Evolutionary conservation across 1,139 yeast genomes (phyloP), one percentile per base, ranked within the genome.

Genomic region (Scheffersomyces segobiensis): DNA sequence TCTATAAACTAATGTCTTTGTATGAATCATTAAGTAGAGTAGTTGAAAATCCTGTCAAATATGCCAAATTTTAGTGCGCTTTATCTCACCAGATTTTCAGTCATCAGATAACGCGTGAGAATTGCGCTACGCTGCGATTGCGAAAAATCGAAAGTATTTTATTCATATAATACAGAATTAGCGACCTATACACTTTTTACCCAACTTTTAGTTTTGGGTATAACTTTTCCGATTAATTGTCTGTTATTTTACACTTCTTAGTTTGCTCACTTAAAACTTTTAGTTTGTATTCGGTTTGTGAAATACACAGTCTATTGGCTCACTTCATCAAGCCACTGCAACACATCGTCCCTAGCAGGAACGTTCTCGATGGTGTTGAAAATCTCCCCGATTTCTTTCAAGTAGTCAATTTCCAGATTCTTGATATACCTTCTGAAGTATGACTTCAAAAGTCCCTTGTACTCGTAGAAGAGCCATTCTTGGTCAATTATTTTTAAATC

Each of bases 391-490:
- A 74, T 65, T 20, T 72, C 74, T 6, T 69, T 73, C 42, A 69
- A 54, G 49, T 67, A 68, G 20, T 64, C 68, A 3, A 62, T 62
- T 20, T 63, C 57, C 22, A 63, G 62, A 54, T 63, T 63, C 56
- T 65, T 65, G 59, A 68, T 60, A 57, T 67, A 75, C 60, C 71
- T 74, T 64, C 84, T 71, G 52, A 77, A 70, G 60, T 77, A 78
- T 21, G 79, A 71, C 65, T 79, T 80, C 63, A 79, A 71, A 61
- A 80, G 71, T 0, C 83, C 83, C 56, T 73, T 66, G 67, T 80
- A 80, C 57, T 80, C 84, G 64, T 75, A 79, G 62, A 72, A 75
- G 49, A 80, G 68, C 83, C 84, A 80, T 63, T 79, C 79, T 50
- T 67, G 62, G 64, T 80, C 82, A 48, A 74, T 71, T 42, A 64